Evolutionary conservation across 2,329 filamentous ascomycete genomes (phyloP).

Genomic region (Phialemonium atrogriseum): DNA sequence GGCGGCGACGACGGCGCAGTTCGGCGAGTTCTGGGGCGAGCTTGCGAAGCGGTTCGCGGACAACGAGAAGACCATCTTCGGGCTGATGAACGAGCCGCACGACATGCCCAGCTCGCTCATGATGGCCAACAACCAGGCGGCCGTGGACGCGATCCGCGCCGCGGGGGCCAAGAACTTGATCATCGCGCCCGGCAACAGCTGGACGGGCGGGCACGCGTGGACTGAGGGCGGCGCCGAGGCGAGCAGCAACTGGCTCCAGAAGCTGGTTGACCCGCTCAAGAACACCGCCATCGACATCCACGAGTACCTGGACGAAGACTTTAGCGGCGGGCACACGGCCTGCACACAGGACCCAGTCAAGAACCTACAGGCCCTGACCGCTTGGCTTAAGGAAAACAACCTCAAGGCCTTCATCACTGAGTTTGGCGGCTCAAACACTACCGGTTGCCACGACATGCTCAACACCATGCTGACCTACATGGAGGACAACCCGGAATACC

Average conservation of each 20-base stretch:
- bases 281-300: conserved; percentile 44
- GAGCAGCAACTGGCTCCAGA: conserved; percentile 28
- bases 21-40: conserved; percentile 40
- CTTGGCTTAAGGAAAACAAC: conserved; percentile 34
- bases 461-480: conserved; percentile 35
- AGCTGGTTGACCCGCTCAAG: conserved; percentile 34
- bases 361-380: conserved; percentile 31
- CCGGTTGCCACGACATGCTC: conserved; percentile 30
- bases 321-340: conserved; percentile 31
- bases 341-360: conserved; percentile 29
- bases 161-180: conserved; percentile 36
- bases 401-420: conserved; percentile 42
- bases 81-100: conserved; percentile 42
- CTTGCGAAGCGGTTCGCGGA: conserved; percentile 35
- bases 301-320: conserved; percentile 42
- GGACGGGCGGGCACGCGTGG: conserved; percentile 39
- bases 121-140: conserved; percentile 37
- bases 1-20: conserved; percentile 36
- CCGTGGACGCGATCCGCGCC: conserved; percentile 34
- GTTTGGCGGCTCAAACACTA: conserved; percentile 37
- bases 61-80: conserved; percentile 40
- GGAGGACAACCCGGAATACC: conserved; percentile 35
- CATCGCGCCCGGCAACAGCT: conserved; percentile 40
- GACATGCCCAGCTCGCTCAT: conserved; percentile 38
- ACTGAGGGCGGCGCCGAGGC: conserved; percentile 29